Percentiles rank a stretch among this genome's conserved stretches.
phyloP scores from a whole-genome alignment of 179 eudicot genomes.

The Silene coronaria region DNA sequence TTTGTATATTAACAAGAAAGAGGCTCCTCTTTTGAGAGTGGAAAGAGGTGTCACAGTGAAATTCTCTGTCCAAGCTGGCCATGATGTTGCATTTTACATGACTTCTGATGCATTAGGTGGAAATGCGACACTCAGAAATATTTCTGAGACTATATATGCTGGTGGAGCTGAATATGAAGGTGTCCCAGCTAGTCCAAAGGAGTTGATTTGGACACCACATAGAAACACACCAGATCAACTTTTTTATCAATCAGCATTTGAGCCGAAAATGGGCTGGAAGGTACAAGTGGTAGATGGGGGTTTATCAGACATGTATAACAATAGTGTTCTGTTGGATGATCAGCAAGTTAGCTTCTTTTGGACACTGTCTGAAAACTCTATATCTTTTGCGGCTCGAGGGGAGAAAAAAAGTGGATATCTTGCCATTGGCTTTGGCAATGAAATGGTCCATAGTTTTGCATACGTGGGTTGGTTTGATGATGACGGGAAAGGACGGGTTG shows the following conservation, averaged over 20 bases:
- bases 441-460: slow-evolving; percentile 80
- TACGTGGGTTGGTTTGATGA: slow-evolving; percentile 94
- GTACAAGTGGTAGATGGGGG: slow-evolving; percentile 97
- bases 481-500: slow-evolving; percentile 60
- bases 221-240: slow-evolving; percentile 87
- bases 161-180: slow-evolving; percentile 86
- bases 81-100: slow-evolving; percentile 83
- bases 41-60: slow-evolving; percentile 89
- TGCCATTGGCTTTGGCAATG: slow-evolving; percentile 82
- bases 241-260: slow-evolving; percentile 69
- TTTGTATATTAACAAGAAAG: slow-evolving; percentile 84
- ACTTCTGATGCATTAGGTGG: slow-evolving; percentile 92
- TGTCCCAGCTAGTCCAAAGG: slow-evolving; percentile 78
- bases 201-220: slow-evolving; percentile 73
- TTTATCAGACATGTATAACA: slow-evolving; percentile 84
- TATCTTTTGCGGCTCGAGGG: slow-evolving; percentile 83
- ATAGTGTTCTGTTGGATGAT: slow-evolving; percentile 83
- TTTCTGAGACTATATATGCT: slow-evolving; percentile 65
- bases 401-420: slow-evolving; percentile 93
- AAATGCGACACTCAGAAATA: slow-evolving; percentile 77
- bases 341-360: slow-evolving; percentile 87
- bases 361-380: slow-evolving; percentile 69
- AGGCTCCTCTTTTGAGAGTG: slow-evolving; percentile 78
- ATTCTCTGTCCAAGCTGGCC: slow-evolving; percentile 95
- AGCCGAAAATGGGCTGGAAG: slow-evolving; percentile 94